phyloP scores from a whole-genome alignment of 2,329 filamentous ascomycete species.

The Atkinsonella texensis region DNA sequence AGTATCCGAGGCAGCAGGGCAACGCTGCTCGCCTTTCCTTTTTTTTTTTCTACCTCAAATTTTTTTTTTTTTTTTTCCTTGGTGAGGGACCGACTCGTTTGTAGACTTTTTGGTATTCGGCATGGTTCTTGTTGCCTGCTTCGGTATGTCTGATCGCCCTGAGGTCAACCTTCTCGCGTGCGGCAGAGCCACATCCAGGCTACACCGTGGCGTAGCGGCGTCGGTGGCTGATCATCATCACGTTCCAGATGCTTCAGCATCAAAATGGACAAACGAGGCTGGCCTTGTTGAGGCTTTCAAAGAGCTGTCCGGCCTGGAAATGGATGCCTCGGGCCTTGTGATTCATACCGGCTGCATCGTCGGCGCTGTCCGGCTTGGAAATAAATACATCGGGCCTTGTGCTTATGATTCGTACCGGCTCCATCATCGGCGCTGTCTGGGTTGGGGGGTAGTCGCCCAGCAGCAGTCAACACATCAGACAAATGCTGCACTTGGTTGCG shows the following conservation, averaged over 20 bases:
- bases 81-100: no score
- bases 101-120: not conserved
- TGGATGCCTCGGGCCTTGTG: not conserved
- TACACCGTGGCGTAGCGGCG: conserved; percentile 3
- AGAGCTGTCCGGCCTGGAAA: not conserved
- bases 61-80: no score
- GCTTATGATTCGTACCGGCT: no score
- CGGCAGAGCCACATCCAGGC: not conserved
- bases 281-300: not conserved
- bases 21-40: no score
- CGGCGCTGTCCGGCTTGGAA: no score
- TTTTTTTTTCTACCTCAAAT: no score
- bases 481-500: no score
- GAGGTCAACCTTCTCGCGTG: not conserved
- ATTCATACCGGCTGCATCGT: not conserved
- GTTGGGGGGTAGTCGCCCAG: no score
- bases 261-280: conserved; percentile 1
- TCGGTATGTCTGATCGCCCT: not conserved
- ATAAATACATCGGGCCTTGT: no score
- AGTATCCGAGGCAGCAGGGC: no score
- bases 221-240: not conserved
- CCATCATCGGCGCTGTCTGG: no score
- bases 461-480: no score
- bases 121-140: not conserved
- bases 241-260: not conserved